Evolutionary conservation across 176 grass and related monocot species (phyloP).

Genomic region (Bromus sterilis): DNA sequence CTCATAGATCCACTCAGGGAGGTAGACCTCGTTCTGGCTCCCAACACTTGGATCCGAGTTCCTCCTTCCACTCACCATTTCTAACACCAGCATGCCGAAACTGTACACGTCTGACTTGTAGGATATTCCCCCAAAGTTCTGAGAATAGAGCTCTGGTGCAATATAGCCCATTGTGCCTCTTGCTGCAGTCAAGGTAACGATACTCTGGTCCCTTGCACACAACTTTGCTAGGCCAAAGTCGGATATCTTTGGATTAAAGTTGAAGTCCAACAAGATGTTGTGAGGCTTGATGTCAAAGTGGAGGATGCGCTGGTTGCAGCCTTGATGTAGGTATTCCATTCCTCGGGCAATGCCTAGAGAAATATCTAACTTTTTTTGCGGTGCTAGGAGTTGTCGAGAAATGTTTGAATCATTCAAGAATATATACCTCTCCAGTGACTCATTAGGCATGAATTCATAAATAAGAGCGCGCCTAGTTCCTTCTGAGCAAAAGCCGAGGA

Average conservation of each 20-base stretch:
- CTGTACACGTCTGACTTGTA: neutral
- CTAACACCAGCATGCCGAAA: neutral
- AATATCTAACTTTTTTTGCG: constrained; percentile 25
- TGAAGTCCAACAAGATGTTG: neutral
- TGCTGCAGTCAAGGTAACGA: neutral
- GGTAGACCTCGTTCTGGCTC: neutral
- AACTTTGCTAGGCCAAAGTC: neutral
- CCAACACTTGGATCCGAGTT: neutral
- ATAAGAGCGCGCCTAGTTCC: constrained; percentile 35
- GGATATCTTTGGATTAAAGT: neutral
- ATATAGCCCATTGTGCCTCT: neutral
- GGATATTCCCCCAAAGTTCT: neutral
- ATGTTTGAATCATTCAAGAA: neutral
- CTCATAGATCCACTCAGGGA: neutral
- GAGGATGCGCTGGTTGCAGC: constrained; percentile 53
- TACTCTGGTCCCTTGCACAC: neutral
- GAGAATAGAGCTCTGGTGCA: neutral
- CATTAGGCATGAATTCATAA: constrained; percentile 57
- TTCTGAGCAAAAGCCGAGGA: constrained; percentile 50
- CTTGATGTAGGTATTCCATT: constrained; percentile 58
- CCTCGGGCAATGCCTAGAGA: constrained; percentile 37
- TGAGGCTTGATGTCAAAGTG: constrained; percentile 25
- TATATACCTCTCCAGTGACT: constrained; percentile 47
- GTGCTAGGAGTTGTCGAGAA: neutral
- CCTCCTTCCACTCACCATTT: neutral